Evolutionary conservation across 2,329 filamentous ascomycete species (phyloP).

Genomic region (Fusarium pseudonygamai): DNA sequence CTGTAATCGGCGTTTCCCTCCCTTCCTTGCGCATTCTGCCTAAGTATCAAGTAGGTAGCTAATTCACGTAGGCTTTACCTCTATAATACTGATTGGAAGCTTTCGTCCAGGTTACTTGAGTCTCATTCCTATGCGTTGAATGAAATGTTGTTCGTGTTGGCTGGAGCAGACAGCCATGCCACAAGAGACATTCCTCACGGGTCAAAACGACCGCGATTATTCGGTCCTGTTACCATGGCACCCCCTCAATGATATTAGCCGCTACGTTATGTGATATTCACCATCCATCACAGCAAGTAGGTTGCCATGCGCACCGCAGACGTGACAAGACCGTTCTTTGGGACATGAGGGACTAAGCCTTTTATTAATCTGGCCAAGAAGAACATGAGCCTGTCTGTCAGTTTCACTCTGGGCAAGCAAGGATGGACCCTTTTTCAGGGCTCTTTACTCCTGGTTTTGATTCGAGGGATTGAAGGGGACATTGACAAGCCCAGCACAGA

Average conservation of each 20-base stretch:
- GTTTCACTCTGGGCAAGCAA: not conserved
- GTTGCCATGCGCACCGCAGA: not conserved
- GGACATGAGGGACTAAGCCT: not conserved
- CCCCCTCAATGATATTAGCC: constrained; percentile 16
- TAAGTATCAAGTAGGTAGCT: not conserved
- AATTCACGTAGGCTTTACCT: not conserved
- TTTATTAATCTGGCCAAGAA: not conserved
- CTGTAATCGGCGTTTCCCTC: not conserved
- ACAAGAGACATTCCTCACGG: constrained; percentile 27
- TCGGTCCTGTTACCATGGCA: constrained; percentile 28
- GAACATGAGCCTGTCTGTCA: not conserved
- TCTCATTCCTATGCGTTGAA: not conserved
- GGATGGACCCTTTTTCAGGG: constrained; percentile 25
- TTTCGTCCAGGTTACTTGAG: not conserved
- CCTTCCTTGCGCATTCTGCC: not conserved
- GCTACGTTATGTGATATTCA: constrained; percentile 13
- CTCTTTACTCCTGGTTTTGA: constrained; percentile 7
- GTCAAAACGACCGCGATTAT: constrained; percentile 8
- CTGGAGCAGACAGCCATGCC: not conserved
- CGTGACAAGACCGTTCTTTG: not conserved
- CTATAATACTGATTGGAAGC: not conserved
- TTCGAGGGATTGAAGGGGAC: constrained; percentile 25
- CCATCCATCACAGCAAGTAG: not conserved
- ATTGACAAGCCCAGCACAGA: constrained; percentile 27
- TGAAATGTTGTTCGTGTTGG: constrained; percentile 1